Percentiles rank a stretch among this genome's conserved stretches.
phyloP scores from a whole-genome alignment of 495 filamentous ascomycete genomes.

The Cairneyella variabilis region DNA sequence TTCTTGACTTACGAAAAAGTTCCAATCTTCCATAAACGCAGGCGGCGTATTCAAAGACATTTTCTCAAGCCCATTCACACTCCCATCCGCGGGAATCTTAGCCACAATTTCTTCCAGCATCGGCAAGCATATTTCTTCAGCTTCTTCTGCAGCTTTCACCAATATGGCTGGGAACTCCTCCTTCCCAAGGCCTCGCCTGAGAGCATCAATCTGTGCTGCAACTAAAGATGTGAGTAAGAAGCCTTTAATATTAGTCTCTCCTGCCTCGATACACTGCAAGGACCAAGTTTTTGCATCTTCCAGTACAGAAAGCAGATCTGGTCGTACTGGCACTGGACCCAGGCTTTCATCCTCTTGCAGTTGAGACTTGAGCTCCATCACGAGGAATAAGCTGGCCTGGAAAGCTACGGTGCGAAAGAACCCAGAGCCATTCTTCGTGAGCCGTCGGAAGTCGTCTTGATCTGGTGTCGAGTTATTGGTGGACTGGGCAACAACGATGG shows the following conservation, averaged over 20 bases:
- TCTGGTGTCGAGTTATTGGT: slow-evolving; percentile 17
- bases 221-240: slow-evolving; percentile 42
- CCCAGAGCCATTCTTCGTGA: slow-evolving; percentile 44
- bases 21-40: slow-evolving; percentile 21
- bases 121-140: slow-evolving; percentile 32
- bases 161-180: slow-evolving; percentile 30
- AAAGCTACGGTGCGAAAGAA: slow-evolving; percentile 39
- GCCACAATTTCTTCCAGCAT: slow-evolving; percentile 37
- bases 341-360: slow-evolving; percentile 48
- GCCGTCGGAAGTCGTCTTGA: slow-evolving; percentile 36
- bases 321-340: slow-evolving; percentile 37
- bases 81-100: slow-evolving; percentile 22
- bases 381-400: slow-evolving; percentile 41
- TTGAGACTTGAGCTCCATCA: slow-evolving; percentile 44
- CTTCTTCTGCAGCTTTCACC: slow-evolving; percentile 37
- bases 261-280: slow-evolving; percentile 38
- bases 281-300: slow-evolving; percentile 42
- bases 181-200: slow-evolving; percentile 33
- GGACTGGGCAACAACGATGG: slow-evolving; percentile 19
- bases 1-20: slow-evolving; percentile 15
- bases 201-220: slow-evolving; percentile 38
- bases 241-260: slow-evolving; percentile 57
- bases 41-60: slow-evolving; percentile 5
- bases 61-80: background rate
- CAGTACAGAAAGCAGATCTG: slow-evolving; percentile 44